phyloP scores from a whole-genome alignment of 2,329 filamentous ascomycete genomes.

The Neospermospora avenae region DNA sequence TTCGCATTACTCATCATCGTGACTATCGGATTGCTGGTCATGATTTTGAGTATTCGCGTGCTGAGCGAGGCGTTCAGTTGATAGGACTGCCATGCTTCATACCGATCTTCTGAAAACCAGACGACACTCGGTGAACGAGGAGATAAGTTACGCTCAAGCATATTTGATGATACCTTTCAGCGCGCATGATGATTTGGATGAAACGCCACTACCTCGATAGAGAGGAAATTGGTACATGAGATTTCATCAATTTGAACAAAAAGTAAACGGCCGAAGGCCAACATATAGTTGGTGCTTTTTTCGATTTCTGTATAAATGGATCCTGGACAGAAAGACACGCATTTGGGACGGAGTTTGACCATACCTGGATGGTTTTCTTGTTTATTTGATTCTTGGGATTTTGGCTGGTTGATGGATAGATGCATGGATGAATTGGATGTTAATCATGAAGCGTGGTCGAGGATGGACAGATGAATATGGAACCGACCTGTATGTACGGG shows the following conservation, averaged over 20 bases:
- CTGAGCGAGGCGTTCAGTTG: constrained; percentile 53
- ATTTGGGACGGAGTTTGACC: constrained; percentile 27
- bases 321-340: constrained; percentile 10
- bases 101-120: not conserved
- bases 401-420: constrained; percentile 4
- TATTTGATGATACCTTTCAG: constrained; percentile 22
- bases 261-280: not conserved
- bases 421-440: constrained; percentile 12
- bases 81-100: constrained; percentile 9
- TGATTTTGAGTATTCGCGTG: constrained; percentile 91
- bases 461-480: not conserved
- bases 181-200: constrained; percentile 24
- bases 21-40: constrained; percentile 89
- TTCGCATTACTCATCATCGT: constrained; percentile 92
- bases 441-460: constrained; percentile 8
- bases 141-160: not conserved
- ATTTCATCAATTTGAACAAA: constrained; percentile 7
- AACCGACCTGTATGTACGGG: constrained; percentile 9
- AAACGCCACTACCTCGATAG: not conserved
- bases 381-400: constrained; percentile 12
- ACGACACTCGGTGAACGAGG: not conserved
- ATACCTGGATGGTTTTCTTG: constrained; percentile 5
- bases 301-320: constrained; percentile 26
- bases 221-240: not conserved
- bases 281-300: not conserved